Percentiles rank a stretch among this genome's conserved stretches.
These are phyloP conservation scores for Carex cristatella DNA, from an alignment of 176 grass and related monocot genomes.

Conservation along the genomic window DNA sequence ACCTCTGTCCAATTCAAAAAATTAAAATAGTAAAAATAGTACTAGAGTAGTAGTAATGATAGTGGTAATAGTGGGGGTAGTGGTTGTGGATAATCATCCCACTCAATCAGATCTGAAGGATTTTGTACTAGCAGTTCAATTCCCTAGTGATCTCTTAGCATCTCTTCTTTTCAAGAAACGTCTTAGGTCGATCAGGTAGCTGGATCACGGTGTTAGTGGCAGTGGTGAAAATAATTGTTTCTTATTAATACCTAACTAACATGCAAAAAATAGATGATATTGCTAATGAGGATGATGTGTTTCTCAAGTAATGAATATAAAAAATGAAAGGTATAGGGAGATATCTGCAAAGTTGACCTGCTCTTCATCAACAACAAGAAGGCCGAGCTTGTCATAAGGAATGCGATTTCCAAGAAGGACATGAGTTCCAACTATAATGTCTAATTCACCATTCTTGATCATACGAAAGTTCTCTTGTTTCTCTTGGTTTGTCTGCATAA, in stretches of 20 bases:
- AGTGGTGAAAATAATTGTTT: background rate
- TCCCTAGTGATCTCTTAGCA: background rate
- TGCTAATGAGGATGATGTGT: background rate
- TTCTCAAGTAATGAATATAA: background rate
- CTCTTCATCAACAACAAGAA: conserved; percentile 94
- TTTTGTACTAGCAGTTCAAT: background rate
- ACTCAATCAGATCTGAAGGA: background rate
- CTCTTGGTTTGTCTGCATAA: conserved; percentile 60
- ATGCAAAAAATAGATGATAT: background rate
- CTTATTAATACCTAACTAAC: background rate
- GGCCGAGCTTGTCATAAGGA: conserved; percentile 75
- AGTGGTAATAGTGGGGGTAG: background rate
- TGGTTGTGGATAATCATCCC: background rate
- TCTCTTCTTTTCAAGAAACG: background rate
- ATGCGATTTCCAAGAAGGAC: conserved; percentile 79
- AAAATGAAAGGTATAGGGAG: background rate
- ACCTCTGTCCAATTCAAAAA: conserved; percentile 58
- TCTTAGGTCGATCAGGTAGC: background rate
- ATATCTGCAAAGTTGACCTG: conserved; percentile 37
- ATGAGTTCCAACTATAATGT: conserved; percentile 91
- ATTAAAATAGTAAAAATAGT: background rate
- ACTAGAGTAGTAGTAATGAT: background rate
- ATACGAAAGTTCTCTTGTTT: conserved; percentile 63
- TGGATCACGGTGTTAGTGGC: background rate
- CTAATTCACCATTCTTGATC: conserved; percentile 65